Base-by-base conservation (phyloP, 805 yeast genomes). In the Ogataea trehalophila region DNA sequence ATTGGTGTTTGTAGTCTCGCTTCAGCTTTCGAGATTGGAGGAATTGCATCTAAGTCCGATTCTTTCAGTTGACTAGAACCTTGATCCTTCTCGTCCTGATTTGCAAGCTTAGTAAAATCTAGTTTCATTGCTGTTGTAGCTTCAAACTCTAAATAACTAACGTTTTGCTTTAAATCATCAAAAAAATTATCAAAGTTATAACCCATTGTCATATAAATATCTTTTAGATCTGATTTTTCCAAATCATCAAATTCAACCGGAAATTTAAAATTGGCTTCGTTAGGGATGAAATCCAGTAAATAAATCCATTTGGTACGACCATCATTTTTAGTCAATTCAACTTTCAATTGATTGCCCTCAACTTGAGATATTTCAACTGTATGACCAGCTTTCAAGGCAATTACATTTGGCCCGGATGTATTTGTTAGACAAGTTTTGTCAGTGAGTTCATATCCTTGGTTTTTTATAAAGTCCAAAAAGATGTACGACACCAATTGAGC, bases 401-500 rank as follows among this genome's bases (percentile, higher is more conserved):
- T 43, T 5, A 43, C 2, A 11, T 16, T 33, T 15, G 46, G 42
- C 8, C 42, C 46, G 8, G 39, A n/a, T 14, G 42, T 37, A 6
- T 38, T 43, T 33, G 46, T 8, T 13, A 43, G 16, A 22, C 33
- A 33, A 15, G 46, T 43, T 36, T 42, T 15, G 26, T 43, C 34
- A 17, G 34, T 33, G 16, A 46, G 40, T 14, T 36, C 22, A 36
- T 46, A 44, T 5, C 42, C 43, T n/a, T 38, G 39, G 13, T 47
- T 38, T 18, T 41, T 43, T 18, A 47, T 45, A 18, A 44, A 51
- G 23, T 43, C 45, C 20, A 43, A 22, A 23, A 51, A 40, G 22
- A 48, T 37, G 29, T 29, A n/a, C 15, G 51, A 34, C 22, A 47
- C 48, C 20, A 51, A 45, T 36, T 51, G 51, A 15, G 42, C 22